Evolutionary conservation across 805 yeast genomes (phyloP).

Genomic region (Ogataea parapolymorpha): DNA sequence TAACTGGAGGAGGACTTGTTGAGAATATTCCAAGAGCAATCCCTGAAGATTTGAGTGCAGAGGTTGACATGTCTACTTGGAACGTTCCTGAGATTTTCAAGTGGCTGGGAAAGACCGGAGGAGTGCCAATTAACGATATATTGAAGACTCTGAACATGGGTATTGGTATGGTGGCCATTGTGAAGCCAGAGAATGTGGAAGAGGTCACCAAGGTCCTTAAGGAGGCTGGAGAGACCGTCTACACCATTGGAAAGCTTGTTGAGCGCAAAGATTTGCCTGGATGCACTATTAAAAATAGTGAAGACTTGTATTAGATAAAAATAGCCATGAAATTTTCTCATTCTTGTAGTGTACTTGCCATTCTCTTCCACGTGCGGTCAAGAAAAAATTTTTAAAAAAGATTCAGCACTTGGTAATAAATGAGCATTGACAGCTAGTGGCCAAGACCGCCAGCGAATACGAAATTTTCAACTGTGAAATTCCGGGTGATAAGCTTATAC

Average conservation of each 20-base stretch:
- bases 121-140: slow-evolving; percentile 80
- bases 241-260: slow-evolving; percentile 59
- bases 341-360: slow-evolving; percentile 3
- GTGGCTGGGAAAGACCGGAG: slow-evolving; percentile 91
- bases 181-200: slow-evolving; percentile 62
- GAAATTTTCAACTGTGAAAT: background rate
- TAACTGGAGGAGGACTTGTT: slow-evolving; percentile 97
- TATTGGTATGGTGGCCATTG: slow-evolving; percentile 93
- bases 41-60: slow-evolving; percentile 76
- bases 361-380: slow-evolving; percentile 7
- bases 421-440: slow-evolving; percentile 10
- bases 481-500: background rate
- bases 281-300: slow-evolving; percentile 54
- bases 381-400: slow-evolving; percentile 3
- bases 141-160: slow-evolving; percentile 94
- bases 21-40: slow-evolving; percentile 96
- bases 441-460: background rate
- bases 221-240: slow-evolving; percentile 72
- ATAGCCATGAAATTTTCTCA: background rate
- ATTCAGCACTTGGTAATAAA: background rate
- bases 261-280: slow-evolving; percentile 49
- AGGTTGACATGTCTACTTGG: slow-evolving; percentile 77
- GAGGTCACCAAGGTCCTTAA: slow-evolving; percentile 51
- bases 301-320: slow-evolving; percentile 36
- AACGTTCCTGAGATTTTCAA: slow-evolving; percentile 83